phyloP scores from a whole-genome alignment of 2,329 filamentous ascomycete species.

The Cladophialophora exuberans region DNA sequence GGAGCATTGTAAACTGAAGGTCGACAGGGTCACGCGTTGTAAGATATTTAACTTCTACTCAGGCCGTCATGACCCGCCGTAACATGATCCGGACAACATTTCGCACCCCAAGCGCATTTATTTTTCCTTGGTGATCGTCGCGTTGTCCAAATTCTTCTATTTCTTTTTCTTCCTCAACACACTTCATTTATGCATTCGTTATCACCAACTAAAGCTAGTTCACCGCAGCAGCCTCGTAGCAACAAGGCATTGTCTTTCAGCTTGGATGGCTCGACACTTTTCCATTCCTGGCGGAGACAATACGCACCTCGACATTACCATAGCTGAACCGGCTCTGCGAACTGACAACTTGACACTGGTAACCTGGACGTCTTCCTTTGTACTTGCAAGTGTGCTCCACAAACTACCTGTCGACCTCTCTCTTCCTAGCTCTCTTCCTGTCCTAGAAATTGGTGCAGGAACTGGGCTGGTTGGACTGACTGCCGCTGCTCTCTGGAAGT shows the following conservation, averaged over 20 bases:
- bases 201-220: no score
- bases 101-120: no score
- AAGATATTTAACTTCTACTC: no score
- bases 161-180: no score
- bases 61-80: no score
- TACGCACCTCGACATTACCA: conserved; percentile 64
- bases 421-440: conserved; percentile 26
- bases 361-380: conserved; percentile 90
- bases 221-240: neutral
- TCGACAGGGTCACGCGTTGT: no score
- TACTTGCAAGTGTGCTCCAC: conserved; percentile 74
- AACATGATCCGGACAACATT: no score
- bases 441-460: conserved; percentile 83
- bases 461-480: conserved; percentile 87
- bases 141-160: no score
- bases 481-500: conserved; percentile 70
- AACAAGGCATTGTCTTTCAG: neutral
- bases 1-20: no score
- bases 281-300: conserved; percentile 53
- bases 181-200: no score
- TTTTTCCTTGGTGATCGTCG: no score
- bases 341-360: conserved; percentile 87
- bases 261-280: conserved; percentile 61
- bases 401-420: conserved; percentile 32
- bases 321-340: conserved; percentile 84